A percentile compares a stretch with the other conserved stretches of the same genome.
phyloP scores from a whole-genome alignment of 768 basidiomycete genomes.

The Lyophyllum shimeji region DNA sequence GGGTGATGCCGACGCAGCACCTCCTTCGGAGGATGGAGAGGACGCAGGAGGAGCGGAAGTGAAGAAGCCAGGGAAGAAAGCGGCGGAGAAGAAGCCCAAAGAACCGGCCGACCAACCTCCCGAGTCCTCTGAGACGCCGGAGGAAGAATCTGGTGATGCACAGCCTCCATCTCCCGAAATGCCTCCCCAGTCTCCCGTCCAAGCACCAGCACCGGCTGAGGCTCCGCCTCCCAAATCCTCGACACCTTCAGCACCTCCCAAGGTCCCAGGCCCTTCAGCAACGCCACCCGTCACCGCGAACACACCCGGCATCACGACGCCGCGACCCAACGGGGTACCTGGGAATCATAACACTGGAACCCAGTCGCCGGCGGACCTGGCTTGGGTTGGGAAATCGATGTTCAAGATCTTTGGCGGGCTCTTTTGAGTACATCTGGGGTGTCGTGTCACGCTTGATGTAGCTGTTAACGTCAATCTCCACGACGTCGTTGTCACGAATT shows the following conservation, averaged over 20 bases:
- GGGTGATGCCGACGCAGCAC: neutral
- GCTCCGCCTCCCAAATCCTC: neutral
- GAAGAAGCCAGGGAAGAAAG: too few species aligned
- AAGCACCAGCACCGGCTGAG: neutral
- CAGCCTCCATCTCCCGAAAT: neutral
- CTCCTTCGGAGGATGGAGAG: neutral
- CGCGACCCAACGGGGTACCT: neutral
- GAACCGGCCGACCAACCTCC: neutral
- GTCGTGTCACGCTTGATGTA: neutral
- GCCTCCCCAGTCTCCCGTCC: neutral
- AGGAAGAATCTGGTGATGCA: neutral
- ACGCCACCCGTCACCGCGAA: neutral
- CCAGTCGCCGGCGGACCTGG: neutral
- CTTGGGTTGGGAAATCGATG: neutral
- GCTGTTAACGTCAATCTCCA: neutral
- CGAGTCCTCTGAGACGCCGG: neutral
- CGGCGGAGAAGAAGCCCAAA: neutral
- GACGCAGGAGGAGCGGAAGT: neutral
- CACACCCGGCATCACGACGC: neutral
- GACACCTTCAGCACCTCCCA: neutral
- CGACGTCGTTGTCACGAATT: neutral
- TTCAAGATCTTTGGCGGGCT: constrained; percentile 2
- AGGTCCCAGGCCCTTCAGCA: neutral
- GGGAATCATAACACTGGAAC: neutral
- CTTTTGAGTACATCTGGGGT: neutral